Evolutionary conservation across 371 early-diverging fungal genomes (phyloP), one percentile per base, ranked within the genome.

Genomic region (Apophysomyces sp.): DNA sequence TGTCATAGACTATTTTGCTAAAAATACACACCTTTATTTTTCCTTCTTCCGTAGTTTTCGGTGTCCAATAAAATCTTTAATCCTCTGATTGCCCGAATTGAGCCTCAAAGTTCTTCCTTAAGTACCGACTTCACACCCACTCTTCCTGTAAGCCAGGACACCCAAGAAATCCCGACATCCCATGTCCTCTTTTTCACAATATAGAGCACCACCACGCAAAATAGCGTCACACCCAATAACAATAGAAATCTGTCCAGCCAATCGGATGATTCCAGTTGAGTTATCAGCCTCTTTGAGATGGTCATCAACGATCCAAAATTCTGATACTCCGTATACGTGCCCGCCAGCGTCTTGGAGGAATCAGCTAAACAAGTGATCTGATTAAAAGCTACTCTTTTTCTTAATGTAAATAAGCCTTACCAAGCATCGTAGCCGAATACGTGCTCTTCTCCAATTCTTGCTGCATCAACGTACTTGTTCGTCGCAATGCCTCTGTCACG

Each of bases 391-490:
- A n/a, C n/a, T n/a, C n/a, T 40, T 24, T 12, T 52, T 52, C 13
- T 32, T n/a, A n/a, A n/a, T n/a, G n/a, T n/a, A n/a, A n/a, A n/a
- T n/a, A 37, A 7, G 18, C 2, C 59, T 67, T 78, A 91, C 92
- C 89, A 13, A 92, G 72, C 54, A 86, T 73, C 34, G 79, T 83
- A 8, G 86, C 81, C 2, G 86, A 84, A 52, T 85, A 82, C 1
- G 84, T 66, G 52, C 90, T 89, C 30, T 84, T 84, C 67, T 89
- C 91, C 4, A 93, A 72, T 61, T 93, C 93, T 66, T 84, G 84
- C 9, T 86, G 80, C 90, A 93, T 88, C 34, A 91, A 71, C 32
- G 84, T 82, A 15, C 85, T 81, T 0, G 91, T 90, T 59, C 89
- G 83, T 57, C 80, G 74, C 4, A 93, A 72, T 26, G 88, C 72